Percentiles rank a stretch among this genome's conserved stretches.
phyloP scores from a whole-genome alignment of 352 stramenopile species.

The Elongisporangium undulatum region DNA sequence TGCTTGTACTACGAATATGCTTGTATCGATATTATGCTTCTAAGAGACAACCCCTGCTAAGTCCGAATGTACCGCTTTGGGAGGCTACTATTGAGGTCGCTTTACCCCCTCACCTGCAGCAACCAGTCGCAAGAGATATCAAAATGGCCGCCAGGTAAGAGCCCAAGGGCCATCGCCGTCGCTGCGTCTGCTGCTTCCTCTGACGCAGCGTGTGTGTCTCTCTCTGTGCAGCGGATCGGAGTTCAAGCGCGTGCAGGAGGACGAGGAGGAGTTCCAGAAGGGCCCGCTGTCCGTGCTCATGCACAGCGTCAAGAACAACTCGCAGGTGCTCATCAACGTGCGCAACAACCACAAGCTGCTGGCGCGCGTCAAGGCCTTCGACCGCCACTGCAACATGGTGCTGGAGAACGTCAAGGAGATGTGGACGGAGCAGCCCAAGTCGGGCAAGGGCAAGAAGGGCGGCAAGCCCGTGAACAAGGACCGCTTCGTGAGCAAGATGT shows the following conservation, averaged over 20 bases:
- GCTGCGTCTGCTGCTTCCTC: neutral
- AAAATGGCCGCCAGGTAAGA: neutral
- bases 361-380: conserved; percentile 98
- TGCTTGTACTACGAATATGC: neutral
- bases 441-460: conserved; percentile 94
- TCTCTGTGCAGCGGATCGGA: conserved; percentile 25
- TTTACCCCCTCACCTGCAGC: neutral
- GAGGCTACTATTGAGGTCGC: neutral
- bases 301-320: conserved; percentile 97
- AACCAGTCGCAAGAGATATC: neutral
- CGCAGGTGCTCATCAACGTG: conserved; percentile 99
- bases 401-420: conserved; percentile 99
- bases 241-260: conserved; percentile 85
- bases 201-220: neutral
- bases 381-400: conserved; percentile 99
- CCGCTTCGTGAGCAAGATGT: conserved; percentile 99
- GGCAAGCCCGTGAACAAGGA: conserved; percentile 98
- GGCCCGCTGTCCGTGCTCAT: conserved; percentile 97
- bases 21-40: too few species aligned
- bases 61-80: neutral
- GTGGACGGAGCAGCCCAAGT: conserved; percentile 99
- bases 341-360: conserved; percentile 99
- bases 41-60: too few species aligned
- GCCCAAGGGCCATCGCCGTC: too few species aligned
- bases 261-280: conserved; percentile 94